A percentile compares a stretch with the other conserved stretches of the same genome.
Conservation (phyloP, 2,329 filamentous ascomycete genomes). For the Exserohilum turcica region DNA sequence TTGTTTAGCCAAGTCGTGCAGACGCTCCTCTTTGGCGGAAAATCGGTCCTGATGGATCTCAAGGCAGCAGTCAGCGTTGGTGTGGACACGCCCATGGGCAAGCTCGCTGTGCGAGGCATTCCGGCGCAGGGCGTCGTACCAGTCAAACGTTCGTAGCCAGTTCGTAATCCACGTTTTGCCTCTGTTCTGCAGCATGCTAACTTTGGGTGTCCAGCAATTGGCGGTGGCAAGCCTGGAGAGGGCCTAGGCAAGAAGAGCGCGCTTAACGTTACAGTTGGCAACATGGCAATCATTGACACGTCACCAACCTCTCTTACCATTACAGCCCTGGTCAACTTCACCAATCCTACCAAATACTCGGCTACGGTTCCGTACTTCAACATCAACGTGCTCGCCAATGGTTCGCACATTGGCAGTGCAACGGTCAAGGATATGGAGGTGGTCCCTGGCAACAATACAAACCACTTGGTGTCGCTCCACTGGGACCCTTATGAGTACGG, state of each 20-base stretch:
- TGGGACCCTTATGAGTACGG: conserved; percentile 74
- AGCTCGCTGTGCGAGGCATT: conserved; percentile 79
- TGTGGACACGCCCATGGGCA: conserved; percentile 79
- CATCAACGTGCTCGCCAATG: conserved; percentile 75
- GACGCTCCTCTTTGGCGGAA: conserved; percentile 74
- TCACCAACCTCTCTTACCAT: conserved; percentile 72
- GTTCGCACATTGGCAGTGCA: conserved; percentile 75
- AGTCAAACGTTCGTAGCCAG: conserved; percentile 86
- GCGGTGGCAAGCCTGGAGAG: conserved; percentile 27
- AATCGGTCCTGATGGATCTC: conserved; percentile 73
- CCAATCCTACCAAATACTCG: conserved; percentile 87
- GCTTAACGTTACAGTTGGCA: conserved; percentile 68
- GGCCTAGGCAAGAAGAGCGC: conserved; percentile 55
- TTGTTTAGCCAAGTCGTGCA: conserved; percentile 83
- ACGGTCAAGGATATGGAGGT: conserved; percentile 68
- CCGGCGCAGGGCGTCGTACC: conserved; percentile 83
- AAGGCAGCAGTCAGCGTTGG: conserved; percentile 82
- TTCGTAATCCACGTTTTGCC: conserved; percentile 44
- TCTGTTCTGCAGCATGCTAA: conserved; percentile 37
- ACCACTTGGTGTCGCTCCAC: conserved; percentile 68
- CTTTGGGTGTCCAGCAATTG: conserved; percentile 42
- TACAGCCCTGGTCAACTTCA: conserved; percentile 76
- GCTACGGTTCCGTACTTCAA: conserved; percentile 81
- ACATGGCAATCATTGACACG: conserved; percentile 74
- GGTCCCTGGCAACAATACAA: conserved; percentile 71